Percentiles rank a stretch among this genome's conserved stretches.
Conservation (phyloP, 176 grass and related monocot genomes). For the Juncus inflexus region DNA sequence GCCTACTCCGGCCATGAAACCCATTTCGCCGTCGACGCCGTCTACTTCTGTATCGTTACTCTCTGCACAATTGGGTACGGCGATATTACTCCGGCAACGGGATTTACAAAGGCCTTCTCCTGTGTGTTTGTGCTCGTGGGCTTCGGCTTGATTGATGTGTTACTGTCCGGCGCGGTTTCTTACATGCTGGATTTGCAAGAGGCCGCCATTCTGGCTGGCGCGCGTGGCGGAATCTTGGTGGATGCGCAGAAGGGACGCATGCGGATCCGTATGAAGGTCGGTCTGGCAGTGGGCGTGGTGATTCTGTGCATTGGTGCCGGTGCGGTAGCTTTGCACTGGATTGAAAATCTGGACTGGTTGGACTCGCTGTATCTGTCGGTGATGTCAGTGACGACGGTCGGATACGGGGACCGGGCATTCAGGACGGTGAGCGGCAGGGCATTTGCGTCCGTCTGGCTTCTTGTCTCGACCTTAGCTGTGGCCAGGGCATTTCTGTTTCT, state of each 20-base stretch:
- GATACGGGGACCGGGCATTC: conserved; percentile 68
- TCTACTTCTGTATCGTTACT: conserved; percentile 70
- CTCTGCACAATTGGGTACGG: conserved; percentile 56
- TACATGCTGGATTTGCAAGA: conserved; percentile 78
- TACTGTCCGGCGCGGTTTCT: conserved; percentile 44
- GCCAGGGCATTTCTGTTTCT: conserved; percentile 62
- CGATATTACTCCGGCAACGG: conserved; percentile 42
- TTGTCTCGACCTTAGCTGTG: conserved; percentile 53
- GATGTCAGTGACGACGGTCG: conserved; percentile 60
- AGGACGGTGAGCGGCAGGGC: conserved; percentile 27
- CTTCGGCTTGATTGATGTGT: conserved; percentile 40
- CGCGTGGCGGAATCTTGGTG: conserved; percentile 6
- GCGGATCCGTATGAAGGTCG: conserved; percentile 45
- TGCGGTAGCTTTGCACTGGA: conserved; percentile 23
- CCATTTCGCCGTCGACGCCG: conserved; percentile 33
- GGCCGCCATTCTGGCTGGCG: conserved; percentile 31
- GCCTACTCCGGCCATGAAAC: conserved; percentile 40
- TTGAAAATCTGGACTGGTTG: conserved; percentile 39
- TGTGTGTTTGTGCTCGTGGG: conserved; percentile 49
- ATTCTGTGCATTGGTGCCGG: conserved; percentile 35
- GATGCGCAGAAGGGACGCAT: conserved; percentile 30
- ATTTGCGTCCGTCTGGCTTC: conserved; percentile 58
- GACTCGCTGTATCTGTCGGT: conserved; percentile 56
- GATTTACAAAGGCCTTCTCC: conserved; percentile 40
- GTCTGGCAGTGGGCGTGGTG: conserved; percentile 20